phyloP scores from a whole-genome alignment of 345 rosid genomes.

The Populus deltoides region DNA sequence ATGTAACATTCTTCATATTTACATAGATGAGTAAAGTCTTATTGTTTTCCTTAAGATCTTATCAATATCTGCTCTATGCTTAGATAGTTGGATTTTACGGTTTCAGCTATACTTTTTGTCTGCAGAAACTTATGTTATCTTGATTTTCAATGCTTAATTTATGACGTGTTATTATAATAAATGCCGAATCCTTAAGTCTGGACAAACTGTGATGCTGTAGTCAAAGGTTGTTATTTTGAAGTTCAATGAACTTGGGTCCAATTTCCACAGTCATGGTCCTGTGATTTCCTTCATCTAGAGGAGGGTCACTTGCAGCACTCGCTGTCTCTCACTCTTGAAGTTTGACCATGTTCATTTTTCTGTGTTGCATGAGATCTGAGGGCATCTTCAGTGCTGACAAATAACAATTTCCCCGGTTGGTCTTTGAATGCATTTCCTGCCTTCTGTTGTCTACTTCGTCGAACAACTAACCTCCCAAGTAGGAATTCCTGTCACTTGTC shows the following conservation, averaged over 20 bases:
- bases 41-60: background rate
- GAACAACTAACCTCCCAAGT: too few relatives aligned
- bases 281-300: background rate
- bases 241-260: background rate
- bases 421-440: background rate
- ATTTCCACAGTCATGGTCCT: background rate
- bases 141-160: too few relatives aligned
- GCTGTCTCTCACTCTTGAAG: background rate
- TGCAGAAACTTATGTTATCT: too few relatives aligned
- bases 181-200: background rate
- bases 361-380: background rate
- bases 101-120: too few relatives aligned
- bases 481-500: background rate
- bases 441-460: background rate
- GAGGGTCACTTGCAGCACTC: background rate
- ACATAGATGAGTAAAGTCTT: background rate
- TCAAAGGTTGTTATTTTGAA: background rate
- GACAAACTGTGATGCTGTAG: background rate
- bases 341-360: constrained; percentile 3
- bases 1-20: background rate
- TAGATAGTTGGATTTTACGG: too few relatives aligned
- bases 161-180: too few relatives aligned
- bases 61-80: too few relatives aligned
- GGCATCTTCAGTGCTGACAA: background rate
- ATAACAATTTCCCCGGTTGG: background rate